These are phyloP conservation scores for Anastatica hierochuntica DNA, from an alignment of 345 rosid species.

Conservation along the genomic window DNA sequence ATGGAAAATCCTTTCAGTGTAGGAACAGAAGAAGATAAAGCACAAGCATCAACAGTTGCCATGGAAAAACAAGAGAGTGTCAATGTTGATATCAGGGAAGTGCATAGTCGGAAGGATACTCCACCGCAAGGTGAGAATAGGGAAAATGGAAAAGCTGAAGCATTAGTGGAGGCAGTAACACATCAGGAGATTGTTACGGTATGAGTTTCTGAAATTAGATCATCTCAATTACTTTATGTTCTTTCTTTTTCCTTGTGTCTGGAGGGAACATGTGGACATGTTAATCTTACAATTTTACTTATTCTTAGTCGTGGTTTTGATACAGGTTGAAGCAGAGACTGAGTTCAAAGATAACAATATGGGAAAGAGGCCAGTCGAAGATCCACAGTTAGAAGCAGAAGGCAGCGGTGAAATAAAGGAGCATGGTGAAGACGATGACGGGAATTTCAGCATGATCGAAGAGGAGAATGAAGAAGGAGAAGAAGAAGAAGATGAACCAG, in stretches of 20 bases:
- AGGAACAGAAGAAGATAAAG: constrained; percentile 27
- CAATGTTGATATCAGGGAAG: constrained; percentile 21
- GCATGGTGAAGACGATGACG: constrained; percentile 33
- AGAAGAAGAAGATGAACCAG: constrained; percentile 44
- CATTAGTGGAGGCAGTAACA: constrained; percentile 27
- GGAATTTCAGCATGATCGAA: constrained; percentile 32
- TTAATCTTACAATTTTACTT: background rate
- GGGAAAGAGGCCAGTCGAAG: constrained; percentile 26
- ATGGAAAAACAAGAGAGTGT: constrained; percentile 24
- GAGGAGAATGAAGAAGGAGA: constrained; percentile 41
- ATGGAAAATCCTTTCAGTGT: constrained; percentile 29
- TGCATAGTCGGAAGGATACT: constrained; percentile 20
- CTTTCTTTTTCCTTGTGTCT: background rate
- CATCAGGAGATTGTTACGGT: constrained; percentile 35
- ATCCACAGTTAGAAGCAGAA: constrained; percentile 33
- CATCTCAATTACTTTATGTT: background rate
- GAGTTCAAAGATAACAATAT: constrained; percentile 24
- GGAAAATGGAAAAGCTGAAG: constrained; percentile 30
- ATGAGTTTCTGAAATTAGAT: constrained; percentile 18
- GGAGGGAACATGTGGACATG: constrained; percentile 5
- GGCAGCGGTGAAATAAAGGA: constrained; percentile 22
- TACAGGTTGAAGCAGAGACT: constrained; percentile 32
- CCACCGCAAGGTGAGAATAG: constrained; percentile 15
- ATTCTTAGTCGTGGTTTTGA: background rate
- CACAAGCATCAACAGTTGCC: constrained; percentile 33